Base-by-base conservation (phyloP, 2,329 filamentous ascomycete genomes). In the Cercospora nicotianae region DNA sequence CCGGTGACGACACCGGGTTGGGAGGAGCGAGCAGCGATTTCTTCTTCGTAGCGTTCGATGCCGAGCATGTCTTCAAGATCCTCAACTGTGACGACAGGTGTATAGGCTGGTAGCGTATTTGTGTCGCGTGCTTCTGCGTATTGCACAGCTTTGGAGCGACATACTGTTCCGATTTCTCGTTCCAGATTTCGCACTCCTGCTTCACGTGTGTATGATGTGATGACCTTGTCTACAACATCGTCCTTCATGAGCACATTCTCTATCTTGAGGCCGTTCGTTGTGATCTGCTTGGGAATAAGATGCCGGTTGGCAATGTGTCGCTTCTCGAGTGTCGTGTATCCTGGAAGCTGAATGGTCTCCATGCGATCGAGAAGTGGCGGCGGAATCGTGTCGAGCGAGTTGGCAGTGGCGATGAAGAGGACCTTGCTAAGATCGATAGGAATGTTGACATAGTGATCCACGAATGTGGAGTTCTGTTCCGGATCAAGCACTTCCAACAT, bases 401-500 rank as follows among this genome's bases (percentile, higher is more conserved):
- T 99, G 57, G 95, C 95, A 0, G 95, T 99, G 6, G 95, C 95
- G 75, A 99, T 97, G 82, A 99, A 99, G 10, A 99, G 86, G 23
- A 99, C 92, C 81, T 96, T 97, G 82, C 93, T 96, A 20, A 99
- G 85, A 77, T 99, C 95, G 72, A 98, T 92, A 0, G 95, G 94
- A 70, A 97, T 93, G 75, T 94, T 94, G 78, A 99, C 88, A 79
- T 98, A 99, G 81, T 99, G 95, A 77, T 99, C 95, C 31, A 90
- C 92, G 81, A 99, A 99, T 9, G 89, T 91, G 80, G 96, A 87
- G 77, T 99, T 99, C 81, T 99, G 95, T 79, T 99, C 95, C 0
- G 95, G 95, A 76, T 99, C 95, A 57, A 99, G 85, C 10, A 99
- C 95, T 80, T 99, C 95, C 13, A 99, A 88, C 94, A 99, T 97